These are phyloP conservation scores for Haplosporangium sp. DNA, from an alignment of 371 early-diverging fungal species.

Conservation along the genomic window DNA sequence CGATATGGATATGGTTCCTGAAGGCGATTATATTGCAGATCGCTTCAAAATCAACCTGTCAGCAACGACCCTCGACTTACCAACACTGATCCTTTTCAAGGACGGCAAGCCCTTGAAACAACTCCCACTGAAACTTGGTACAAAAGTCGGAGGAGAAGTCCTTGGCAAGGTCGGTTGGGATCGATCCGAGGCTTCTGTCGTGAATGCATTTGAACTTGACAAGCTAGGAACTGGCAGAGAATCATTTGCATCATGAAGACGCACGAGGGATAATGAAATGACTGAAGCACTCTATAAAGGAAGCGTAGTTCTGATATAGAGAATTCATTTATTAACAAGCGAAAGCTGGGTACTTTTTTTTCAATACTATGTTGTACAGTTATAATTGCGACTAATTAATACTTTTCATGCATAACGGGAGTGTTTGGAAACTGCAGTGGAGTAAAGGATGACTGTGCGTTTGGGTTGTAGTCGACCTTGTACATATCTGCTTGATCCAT, in stretches of 20 bases:
- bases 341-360: too few species aligned
- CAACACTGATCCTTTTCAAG: constrained; percentile 46
- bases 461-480: constrained; percentile 21
- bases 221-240: constrained; percentile 43
- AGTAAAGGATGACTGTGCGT: constrained; percentile 11
- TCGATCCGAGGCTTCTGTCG: constrained; percentile 43
- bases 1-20: constrained; percentile 42
- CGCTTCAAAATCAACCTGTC: constrained; percentile 43
- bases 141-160: constrained; percentile 39
- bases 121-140: constrained; percentile 37
- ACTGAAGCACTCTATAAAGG: too few species aligned
- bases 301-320: too few species aligned
- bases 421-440: constrained; percentile 34
- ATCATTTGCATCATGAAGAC: constrained; percentile 30
- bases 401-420: constrained; percentile 46
- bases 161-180: constrained; percentile 55
- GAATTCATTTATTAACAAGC: too few species aligned
- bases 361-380: background rate
- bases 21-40: constrained; percentile 39
- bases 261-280: too few species aligned
- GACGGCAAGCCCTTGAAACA: constrained; percentile 42
- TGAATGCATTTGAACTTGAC: constrained; percentile 34
- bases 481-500: constrained; percentile 31
- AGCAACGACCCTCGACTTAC: constrained; percentile 47
- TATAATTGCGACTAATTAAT: background rate